Evolutionary conservation across 177 flowering plant genomes (phyloP), one percentile per base, ranked within the genome.

Genomic region (Tripterygium wilfordii): DNA sequence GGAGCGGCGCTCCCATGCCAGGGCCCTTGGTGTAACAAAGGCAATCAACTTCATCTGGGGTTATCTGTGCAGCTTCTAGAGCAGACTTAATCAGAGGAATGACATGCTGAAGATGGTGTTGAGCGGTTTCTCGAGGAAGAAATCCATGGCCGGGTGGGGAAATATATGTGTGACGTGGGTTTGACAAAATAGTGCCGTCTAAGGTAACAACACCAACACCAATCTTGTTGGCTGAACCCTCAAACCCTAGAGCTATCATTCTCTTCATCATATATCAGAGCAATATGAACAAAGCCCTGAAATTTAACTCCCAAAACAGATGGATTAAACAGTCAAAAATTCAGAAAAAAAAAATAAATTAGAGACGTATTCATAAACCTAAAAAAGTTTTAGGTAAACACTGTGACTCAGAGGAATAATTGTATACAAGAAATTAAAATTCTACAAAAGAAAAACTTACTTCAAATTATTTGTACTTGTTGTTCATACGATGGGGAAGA

Each of bases 71-170:
- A 32, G 66, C 48, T 35, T 73, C 46, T 20, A 88, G 54, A 20
- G 96, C 91, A 15, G 77, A 63, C 48, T 68, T 72, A 42, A 88
- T 44, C 8, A 88, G 65, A 0, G 91, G 95, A 21, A 88, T 77
- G 19, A 83, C 55, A 45, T 88, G 96, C 9, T 74, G 61, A 29
- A 88, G 72, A 57, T 88, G 96, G 70, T 88, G 96, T 2, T 82
- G 86, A 5, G 96, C 94, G n/a, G 96, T 88, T 58, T 88, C 96
- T 2, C 96, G 64, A 5, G 96, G 96, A 15, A 88, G 85, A 53
- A 88, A 88, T 2, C 96, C 96, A 1, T 88, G 96, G 19, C 96
- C 96, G 7, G 94, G 96, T 28, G 96, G 96, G 20, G 96, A 85
- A 10, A 88, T 77, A 66, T 88, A 88, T 27, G 96, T 88, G 62